Percentiles rank a stretch among this genome's conserved stretches.
Conservation (phyloP, 495 filamentous ascomycete genomes). For the Halenospora varia region DNA sequence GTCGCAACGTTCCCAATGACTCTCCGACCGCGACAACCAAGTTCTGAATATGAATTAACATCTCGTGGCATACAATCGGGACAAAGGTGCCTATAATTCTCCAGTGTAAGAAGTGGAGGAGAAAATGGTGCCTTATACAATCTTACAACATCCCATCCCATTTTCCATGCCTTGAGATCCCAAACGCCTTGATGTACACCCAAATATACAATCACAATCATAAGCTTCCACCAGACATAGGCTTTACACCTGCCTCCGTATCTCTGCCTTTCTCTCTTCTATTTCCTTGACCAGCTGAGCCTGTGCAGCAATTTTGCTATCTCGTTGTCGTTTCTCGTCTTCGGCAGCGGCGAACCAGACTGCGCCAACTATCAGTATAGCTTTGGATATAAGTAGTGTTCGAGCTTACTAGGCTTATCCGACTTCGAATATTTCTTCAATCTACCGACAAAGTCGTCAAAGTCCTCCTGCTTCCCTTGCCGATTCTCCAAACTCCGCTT, state of each 20-base stretch:
- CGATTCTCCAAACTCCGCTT: constrained; percentile 74
- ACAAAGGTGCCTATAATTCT: too few species aligned
- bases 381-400: neutral
- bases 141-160: too few species aligned
- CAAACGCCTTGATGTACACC: too few species aligned
- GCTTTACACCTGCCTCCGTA: constrained; percentile 34
- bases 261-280: constrained; percentile 58
- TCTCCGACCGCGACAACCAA: too few species aligned
- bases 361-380: constrained; percentile 23
- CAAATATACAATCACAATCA: constrained; percentile 1
- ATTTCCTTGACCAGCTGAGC: constrained; percentile 48
- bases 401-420: constrained; percentile 62
- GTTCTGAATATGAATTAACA: too few species aligned
- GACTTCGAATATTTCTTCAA: constrained; percentile 89
- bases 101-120: too few species aligned
- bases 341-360: constrained; percentile 74
- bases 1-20: too few species aligned
- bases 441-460: constrained; percentile 77
- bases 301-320: constrained; percentile 48
- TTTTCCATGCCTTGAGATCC: too few species aligned
- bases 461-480: constrained; percentile 70
- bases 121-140: too few species aligned
- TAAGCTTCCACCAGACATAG: constrained; percentile 16
- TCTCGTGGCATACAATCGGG: too few species aligned
- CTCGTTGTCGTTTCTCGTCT: constrained; percentile 50